phyloP scores from a whole-genome alignment of 2,329 filamentous ascomycete genomes.

The Colletotrichum tofieldiae region DNA sequence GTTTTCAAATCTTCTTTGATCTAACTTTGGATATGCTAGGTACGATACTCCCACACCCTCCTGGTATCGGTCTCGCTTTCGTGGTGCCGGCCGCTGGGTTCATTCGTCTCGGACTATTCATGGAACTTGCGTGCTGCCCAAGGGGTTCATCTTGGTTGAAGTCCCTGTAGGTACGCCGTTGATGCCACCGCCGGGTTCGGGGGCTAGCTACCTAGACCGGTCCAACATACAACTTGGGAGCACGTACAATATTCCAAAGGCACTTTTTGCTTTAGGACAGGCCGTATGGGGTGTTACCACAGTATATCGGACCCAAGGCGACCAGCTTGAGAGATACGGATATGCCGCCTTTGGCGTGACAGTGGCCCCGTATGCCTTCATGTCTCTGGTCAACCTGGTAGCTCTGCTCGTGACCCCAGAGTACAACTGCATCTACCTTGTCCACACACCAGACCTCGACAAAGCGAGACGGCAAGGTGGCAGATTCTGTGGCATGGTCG shows the following conservation, averaged over 20 bases:
- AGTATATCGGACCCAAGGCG: conserved; percentile 46
- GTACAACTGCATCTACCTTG: conserved; percentile 49
- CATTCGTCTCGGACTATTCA: conserved; percentile 40
- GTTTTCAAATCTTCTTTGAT: background rate
- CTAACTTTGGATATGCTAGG: conserved; percentile 33
- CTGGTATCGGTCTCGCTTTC: conserved; percentile 33
- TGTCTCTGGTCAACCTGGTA: conserved; percentile 50
- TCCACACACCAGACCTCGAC: conserved; percentile 43
- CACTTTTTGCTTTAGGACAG: conserved; percentile 45
- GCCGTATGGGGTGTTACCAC: conserved; percentile 45
- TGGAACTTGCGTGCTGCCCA: conserved; percentile 32
- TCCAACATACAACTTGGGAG: conserved; percentile 36
- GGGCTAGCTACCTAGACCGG: conserved; percentile 22
- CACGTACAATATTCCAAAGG: conserved; percentile 44
- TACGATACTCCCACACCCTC: conserved; percentile 26
- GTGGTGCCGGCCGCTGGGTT: conserved; percentile 36
- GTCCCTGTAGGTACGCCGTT: conserved; percentile 40
- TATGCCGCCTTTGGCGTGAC: conserved; percentile 52
- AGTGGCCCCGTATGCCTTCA: conserved; percentile 50
- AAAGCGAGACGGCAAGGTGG: conserved; percentile 29
- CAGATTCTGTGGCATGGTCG: conserved; percentile 35
- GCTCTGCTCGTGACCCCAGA: conserved; percentile 48
- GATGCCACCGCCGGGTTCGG: conserved; percentile 35
- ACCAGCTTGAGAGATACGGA: conserved; percentile 49
- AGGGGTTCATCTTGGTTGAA: conserved; percentile 39